Evolutionary conservation across 1,284 basidiomycete genomes (phyloP), one percentile per base, ranked within the genome.

Genomic region (Irpex sp.): DNA sequence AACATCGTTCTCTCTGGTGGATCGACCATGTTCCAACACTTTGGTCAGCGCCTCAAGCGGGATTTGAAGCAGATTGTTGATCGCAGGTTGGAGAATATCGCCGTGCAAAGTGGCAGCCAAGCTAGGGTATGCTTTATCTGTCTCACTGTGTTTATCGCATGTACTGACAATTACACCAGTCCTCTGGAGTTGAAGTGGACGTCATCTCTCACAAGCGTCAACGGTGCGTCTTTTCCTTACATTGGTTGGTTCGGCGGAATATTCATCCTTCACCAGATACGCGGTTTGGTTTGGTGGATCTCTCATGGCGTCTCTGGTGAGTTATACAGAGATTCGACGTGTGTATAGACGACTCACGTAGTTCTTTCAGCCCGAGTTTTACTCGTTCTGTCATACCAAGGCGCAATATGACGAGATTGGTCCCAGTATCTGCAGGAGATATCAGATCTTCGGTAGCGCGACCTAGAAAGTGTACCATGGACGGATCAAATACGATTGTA

Each of bases 231-330:
- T 19, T 1, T 50, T 8, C 70, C n/a, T 9, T 19, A 11, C 19
- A 57, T 26, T 19, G 11, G 59, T 55, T 2, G 51, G 21, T 39
- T 5, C 19, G 8, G 60, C 62, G 59, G 59, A 35, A 49, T 43
- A n/a, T 59, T 19, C 9, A 60, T 70, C 17, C 68, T 58, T 11
- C n/a, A 35, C 47, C 63, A 90, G 89, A 62, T 94, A 97, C 71
- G 97, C 97, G 11, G 97, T 99, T 19, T 99, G 97, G 97, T 99
- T 95, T 72, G 97, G 97, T 70, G 97, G 97, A 47, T 95, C 93
- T 4, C 83, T 99, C 54, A 84, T 98, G 71, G 96, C 95, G 11
- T 95, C 93, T 60, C 83, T 96, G 68, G 93, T 95, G 69, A 77
- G 89, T 80, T 13, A 64, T 35, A 46, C 60, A 33, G 35, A 33